Evolutionary conservation across 2,329 filamentous ascomycete genomes (phyloP), one percentile per base, ranked within the genome.

Genomic region (Remersonia thermophila): DNA sequence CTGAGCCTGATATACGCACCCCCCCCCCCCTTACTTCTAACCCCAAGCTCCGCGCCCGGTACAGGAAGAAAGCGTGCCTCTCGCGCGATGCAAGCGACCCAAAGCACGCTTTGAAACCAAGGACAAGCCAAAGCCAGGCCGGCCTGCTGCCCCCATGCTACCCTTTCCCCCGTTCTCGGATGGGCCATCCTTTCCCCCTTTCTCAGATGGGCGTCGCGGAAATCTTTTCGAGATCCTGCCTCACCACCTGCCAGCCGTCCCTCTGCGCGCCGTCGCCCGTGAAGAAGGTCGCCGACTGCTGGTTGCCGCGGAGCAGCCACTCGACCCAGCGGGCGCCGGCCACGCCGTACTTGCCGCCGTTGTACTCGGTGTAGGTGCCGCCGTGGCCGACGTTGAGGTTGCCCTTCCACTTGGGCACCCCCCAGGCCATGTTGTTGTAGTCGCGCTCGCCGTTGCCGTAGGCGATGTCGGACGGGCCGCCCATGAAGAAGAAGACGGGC

Each of bases 371-470:
- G 12, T 42, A 46, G 2, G 43, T 44, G 4, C 41, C 45, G 17
- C 33, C 34, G 18, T 46, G 43, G 2, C 43, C 45, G 9, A 44
- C 45, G 11, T 33, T 4, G 14, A 47, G 28, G 31, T 47, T 47
- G 8, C 38, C 45, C 37, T 46, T 47, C 43, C 43, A 47, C 34
- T 36, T 37, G 16, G 43, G 41, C 7, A 36, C 35, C 5, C 39
- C 39, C 8, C 27, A 23, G 2, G 43, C 41, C 9, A 47, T 35
- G n/a, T 14, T 11, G 5, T 14, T 15, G 25, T 45, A 47, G 28
- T 45, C 45, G 14, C 45, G 32, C 39, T 47, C 45, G 31, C 43
- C 45, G 20, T 47, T 47, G 25, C 13, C 23, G 27, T 41, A 45
- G 12, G 44, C 42, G 18, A 47, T 45, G 20, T 47, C 44, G 9